Conservation (phyloP, 2,329 filamentous ascomycete genomes). For the Hypoxylon sp. region DNA sequence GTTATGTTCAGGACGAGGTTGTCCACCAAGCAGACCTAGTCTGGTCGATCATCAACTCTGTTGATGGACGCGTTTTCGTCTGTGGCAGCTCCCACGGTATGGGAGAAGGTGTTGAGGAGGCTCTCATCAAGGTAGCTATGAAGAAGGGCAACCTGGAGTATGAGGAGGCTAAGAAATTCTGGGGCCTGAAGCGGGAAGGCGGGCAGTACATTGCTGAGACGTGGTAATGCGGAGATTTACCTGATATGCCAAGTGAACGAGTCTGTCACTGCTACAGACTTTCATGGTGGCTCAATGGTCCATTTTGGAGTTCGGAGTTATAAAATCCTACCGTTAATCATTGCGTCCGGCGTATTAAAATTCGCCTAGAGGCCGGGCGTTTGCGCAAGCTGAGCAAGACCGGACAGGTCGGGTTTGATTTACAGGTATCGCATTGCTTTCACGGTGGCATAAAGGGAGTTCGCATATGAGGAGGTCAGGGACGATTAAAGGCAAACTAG, state of each 20-base stretch:
- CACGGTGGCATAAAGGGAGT: slow-evolving; percentile 29
- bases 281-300: slow-evolving; percentile 8
- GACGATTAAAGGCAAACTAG: slow-evolving; percentile 5
- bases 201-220: slow-evolving; percentile 95
- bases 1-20: slow-evolving; percentile 98
- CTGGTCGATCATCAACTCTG: slow-evolving; percentile 95
- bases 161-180: slow-evolving; percentile 88
- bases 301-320: slow-evolving; percentile 5
- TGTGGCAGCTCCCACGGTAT: slow-evolving; percentile 96
- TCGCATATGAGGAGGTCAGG: slow-evolving; percentile 18
- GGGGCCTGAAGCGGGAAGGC: slow-evolving; percentile 90
- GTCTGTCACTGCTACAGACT: background rate
- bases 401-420: slow-evolving; percentile 22
- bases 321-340: slow-evolving; percentile 27
- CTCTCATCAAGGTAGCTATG: slow-evolving; percentile 92
- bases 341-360: slow-evolving; percentile 32
- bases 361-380: slow-evolving; percentile 36
- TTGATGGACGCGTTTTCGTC: slow-evolving; percentile 97
- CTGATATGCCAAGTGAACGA: background rate
- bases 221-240: slow-evolving; percentile 61
- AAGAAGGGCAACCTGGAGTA: slow-evolving; percentile 87
- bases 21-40: slow-evolving; percentile 92
- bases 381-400: slow-evolving; percentile 36
- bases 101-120: slow-evolving; percentile 94
- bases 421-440: slow-evolving; percentile 23